Percentiles rank a stretch among this genome's conserved stretches.
Conservation (phyloP, 176 grass and related monocot species). For the Hsuehochloa calcarea region DNA sequence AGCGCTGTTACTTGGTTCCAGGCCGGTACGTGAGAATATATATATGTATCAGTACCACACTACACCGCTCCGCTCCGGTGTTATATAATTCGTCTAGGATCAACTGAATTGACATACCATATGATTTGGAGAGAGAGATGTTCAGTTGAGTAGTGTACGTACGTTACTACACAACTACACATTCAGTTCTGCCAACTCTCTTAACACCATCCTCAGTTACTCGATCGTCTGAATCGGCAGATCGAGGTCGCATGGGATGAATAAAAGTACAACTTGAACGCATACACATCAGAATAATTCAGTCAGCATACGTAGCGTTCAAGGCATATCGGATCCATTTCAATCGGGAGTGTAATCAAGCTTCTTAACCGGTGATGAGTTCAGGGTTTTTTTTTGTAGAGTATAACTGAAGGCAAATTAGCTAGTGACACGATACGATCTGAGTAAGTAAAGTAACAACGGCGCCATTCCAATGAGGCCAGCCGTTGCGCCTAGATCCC, state of each 20-base stretch:
- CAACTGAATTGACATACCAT: not conserved
- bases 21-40: not conserved
- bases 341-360: constrained; percentile 25
- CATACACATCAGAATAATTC: not conserved
- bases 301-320: constrained; percentile 28
- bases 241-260: constrained; percentile 6
- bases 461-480: not conserved
- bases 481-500: constrained; percentile 11
- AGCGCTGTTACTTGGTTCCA: not conserved
- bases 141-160: not conserved
- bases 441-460: not conserved
- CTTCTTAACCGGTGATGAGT: not conserved
- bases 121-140: not conserved
- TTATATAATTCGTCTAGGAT: not conserved
- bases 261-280: not conserved
- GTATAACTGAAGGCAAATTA: not conserved
- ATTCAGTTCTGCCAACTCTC: not conserved
- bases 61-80: not conserved
- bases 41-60: not conserved
- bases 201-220: not conserved
- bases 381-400: not conserved
- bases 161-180: not conserved
- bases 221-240: not conserved
- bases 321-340: constrained; percentile 32
- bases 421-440: not conserved